Base-by-base conservation (phyloP, 495 filamentous ascomycete species). In the Aspergillus haitiensis region DNA sequence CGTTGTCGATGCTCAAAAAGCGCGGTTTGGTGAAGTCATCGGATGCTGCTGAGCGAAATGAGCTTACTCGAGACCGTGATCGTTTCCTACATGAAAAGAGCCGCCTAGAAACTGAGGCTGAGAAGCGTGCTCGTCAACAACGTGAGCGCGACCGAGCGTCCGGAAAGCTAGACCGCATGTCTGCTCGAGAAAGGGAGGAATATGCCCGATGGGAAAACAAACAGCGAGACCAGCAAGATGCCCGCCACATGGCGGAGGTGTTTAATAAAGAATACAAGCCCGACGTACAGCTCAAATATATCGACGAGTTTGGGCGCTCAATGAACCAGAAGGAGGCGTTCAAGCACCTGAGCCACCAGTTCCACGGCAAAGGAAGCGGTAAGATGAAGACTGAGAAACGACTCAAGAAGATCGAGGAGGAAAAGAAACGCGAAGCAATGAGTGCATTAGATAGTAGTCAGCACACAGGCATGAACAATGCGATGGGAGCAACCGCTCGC, bases 311-410 rank as follows among this genome's bases (percentile, higher is more conserved):
- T 67, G 94, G 94, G 6, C 85, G 94, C 32, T 75, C 79, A 50
- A 89, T 98, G 83, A 87, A 88, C 64, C 84, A 88, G 68, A 98
- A 98, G 78, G 94, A 98, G 75, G 94, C 94, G 2, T 98, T 98
- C 80, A 92, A 92, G 78, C 85, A 97, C 69, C 79, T 98, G 47
- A 91, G 86, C 66, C 94, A 98, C 75, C 89, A 95, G 73, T 98
- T 98, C 85, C 94, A 98, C 76, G 94, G 94, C 55, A 97, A 98
- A 77, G 92, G 93, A 45, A 92, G 88, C 67, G 94, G 94, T 53
- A 97, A 97, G 82, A 89, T 89, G 78, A 98, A 98, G 87, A 97
- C 92, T 27, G 93, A 98, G 80, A 98, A 98, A 78, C 80, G 84
- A 55, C 75, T 98, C 51, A 97, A 97, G 86, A 96, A 94, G 84